These are phyloP conservation scores for Solanum ossicruentum DNA, from an alignment of 257 asterid genomes.

Conservation along the genomic window DNA sequence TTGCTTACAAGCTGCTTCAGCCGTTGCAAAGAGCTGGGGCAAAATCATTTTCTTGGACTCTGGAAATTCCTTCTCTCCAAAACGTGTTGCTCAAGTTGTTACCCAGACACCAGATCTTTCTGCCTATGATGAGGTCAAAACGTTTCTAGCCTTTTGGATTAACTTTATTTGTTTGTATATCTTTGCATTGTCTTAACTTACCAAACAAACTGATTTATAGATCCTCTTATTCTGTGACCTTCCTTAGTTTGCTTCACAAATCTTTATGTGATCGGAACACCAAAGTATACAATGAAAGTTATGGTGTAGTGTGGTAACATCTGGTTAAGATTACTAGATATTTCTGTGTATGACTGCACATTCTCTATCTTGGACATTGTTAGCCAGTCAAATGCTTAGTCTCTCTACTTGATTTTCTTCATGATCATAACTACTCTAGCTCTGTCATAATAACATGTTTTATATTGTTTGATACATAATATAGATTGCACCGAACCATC, in stretches of 20 bases:
- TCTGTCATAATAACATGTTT: background rate
- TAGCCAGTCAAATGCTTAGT: background rate
- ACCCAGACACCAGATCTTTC: constrained; percentile 22
- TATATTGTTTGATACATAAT: background rate
- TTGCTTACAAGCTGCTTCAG: constrained; percentile 67
- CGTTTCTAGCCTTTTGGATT: background rate
- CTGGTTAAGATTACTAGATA: background rate
- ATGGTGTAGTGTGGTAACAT: background rate
- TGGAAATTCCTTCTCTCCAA: constrained; percentile 75
- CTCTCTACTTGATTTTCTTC: background rate
- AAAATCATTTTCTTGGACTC: constrained; percentile 66
- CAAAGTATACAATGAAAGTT: background rate
- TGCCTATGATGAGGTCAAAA: constrained; percentile 29
- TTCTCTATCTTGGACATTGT: background rate
- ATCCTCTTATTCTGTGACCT: background rate
- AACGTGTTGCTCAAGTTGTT: constrained; percentile 54
- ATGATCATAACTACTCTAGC: background rate
- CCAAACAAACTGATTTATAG: background rate
- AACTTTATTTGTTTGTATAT: background rate
- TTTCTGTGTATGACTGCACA: background rate
- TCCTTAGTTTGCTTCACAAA: background rate
- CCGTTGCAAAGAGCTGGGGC: constrained; percentile 39
- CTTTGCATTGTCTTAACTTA: background rate
- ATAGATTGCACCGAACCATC: background rate
- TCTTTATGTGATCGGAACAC: background rate